phyloP scores from a whole-genome alignment of 148 eudicot species.

The Pouteria glomerata region DNA sequence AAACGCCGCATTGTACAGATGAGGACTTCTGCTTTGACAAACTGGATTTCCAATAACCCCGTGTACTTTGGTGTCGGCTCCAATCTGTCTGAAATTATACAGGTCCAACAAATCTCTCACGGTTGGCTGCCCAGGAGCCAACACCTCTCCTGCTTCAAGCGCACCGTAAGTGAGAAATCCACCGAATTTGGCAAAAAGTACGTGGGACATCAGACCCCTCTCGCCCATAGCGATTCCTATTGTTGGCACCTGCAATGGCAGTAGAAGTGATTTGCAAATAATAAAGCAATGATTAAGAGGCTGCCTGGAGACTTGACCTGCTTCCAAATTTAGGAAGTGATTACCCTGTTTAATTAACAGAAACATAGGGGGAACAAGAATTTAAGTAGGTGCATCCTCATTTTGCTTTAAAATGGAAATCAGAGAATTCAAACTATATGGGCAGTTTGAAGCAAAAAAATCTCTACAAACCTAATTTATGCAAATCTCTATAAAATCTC shows the following conservation, averaged over 20 bases:
- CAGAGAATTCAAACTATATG: too few species aligned
- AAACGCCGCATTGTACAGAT: conserved; percentile 53
- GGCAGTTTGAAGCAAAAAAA: too few species aligned
- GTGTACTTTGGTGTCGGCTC: conserved; percentile 59
- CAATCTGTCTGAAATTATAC: conserved; percentile 63
- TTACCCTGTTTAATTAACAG: too few species aligned
- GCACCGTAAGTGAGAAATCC: conserved; percentile 76
- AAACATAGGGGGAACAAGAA: too few species aligned
- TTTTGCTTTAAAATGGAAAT: too few species aligned
- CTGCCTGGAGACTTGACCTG: too few species aligned
- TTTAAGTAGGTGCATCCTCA: too few species aligned
- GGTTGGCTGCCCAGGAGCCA: conserved; percentile 83
- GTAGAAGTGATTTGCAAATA: background rate
- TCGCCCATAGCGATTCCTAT: conserved; percentile 84
- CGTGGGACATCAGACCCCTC: conserved; percentile 57
- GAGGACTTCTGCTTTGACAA: conserved; percentile 75
- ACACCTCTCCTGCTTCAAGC: conserved; percentile 50
- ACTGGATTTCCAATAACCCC: conserved; percentile 80
- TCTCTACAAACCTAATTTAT: too few species aligned
- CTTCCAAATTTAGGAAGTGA: too few species aligned
- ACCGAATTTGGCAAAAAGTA: conserved; percentile 73
- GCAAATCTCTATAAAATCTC: too few species aligned
- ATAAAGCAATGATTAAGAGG: too few species aligned
- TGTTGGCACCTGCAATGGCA: conserved; percentile 50
- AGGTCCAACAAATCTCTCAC: conserved; percentile 49